phyloP scores from a whole-genome alignment of 2,329 filamentous ascomycete species.

The Botrytis medusae region DNA sequence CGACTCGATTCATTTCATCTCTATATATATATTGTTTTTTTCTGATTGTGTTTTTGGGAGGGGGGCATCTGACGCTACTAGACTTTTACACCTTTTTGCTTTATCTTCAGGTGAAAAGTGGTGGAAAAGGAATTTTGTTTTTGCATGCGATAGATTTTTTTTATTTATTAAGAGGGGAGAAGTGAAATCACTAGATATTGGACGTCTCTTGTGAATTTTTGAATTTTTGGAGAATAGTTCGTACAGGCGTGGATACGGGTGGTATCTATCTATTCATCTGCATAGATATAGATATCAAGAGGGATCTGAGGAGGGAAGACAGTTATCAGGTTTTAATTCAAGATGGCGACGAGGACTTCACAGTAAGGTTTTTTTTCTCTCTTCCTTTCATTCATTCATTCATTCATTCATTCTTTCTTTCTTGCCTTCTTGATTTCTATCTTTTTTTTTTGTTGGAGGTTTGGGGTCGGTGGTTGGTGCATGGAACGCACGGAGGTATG shows the following conservation, averaged over 20 bases:
- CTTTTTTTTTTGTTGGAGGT: not conserved
- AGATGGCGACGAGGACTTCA: constrained; percentile 18
- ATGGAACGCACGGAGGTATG: constrained; percentile 19
- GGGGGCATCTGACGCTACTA: not conserved
- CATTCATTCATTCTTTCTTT: not conserved
- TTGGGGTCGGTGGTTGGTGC: constrained; percentile 4
- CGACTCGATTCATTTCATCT: not conserved
- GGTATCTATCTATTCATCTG: not conserved
- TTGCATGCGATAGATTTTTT: constrained; percentile 5
- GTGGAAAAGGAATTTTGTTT: not conserved
- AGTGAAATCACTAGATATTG: constrained; percentile 3
- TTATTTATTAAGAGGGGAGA: not conserved
- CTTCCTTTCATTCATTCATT: not conserved
- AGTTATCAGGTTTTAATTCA: not conserved
- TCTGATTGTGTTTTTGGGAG: not conserved
- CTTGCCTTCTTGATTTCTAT: no score
- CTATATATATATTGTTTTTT: not conserved
- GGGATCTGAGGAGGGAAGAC: not conserved
- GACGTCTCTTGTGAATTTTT: not conserved
- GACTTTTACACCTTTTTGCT: not conserved
- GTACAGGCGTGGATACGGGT: not conserved
- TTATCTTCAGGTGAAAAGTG: not conserved
- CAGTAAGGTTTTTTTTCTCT: constrained; percentile 11
- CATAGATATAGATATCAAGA: not conserved
- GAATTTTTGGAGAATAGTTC: not conserved